Evolutionary conservation across 2,329 filamentous ascomycete genomes (phyloP), one percentile per base, ranked within the genome.

Genomic region (Nemania diffusa): DNA sequence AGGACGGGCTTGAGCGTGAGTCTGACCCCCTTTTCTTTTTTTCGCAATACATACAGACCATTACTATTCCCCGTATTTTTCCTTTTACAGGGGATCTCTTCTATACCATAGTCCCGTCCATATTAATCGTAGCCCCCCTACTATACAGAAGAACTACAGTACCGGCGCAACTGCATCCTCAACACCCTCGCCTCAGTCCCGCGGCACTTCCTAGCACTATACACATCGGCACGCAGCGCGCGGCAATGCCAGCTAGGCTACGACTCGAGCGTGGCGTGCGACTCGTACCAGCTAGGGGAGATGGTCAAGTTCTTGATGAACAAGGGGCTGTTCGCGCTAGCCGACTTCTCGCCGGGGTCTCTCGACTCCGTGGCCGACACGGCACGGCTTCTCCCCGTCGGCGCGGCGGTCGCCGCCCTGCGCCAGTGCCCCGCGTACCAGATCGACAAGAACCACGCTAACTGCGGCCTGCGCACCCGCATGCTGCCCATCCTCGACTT

Each of bases 251-350:
- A 88, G 73, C 84, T 93, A 0, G 91, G 91, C 59, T 94, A 94
- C 78, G 91, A 92, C 74, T 89, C 88, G 1, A 91, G 88, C 68
- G 79, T 85, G 1, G 88, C 91, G 48, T 94, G 92, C 77, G 92
- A 94, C 79, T 90, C 88, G 1, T 94, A 91, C 74, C 92, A 94
- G 78, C 85, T 94, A 0, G 92, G 91, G 24, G 91, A 94, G 79
- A 92, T 92, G 84, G 79, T 93, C 69, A 89, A 88, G 71, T 94
- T 94, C 78, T 85, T 94, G 40, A 80, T 83, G 15, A 84, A 84
- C 70, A 88, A 88, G 70, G 84, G 85, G 29, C 85, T 92, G 0
- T 74, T 93, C 3, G 86, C 84, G 42, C 79, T 92, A 0, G 81
- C 85, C 6, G 85, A 88, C 74, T 88, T 87, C 69, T 83, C 84